Evolutionary conservation across 2,329 filamentous ascomycete genomes (phyloP), one percentile per base, ranked within the genome.

Genomic region (Tolypocladium tundrense): DNA sequence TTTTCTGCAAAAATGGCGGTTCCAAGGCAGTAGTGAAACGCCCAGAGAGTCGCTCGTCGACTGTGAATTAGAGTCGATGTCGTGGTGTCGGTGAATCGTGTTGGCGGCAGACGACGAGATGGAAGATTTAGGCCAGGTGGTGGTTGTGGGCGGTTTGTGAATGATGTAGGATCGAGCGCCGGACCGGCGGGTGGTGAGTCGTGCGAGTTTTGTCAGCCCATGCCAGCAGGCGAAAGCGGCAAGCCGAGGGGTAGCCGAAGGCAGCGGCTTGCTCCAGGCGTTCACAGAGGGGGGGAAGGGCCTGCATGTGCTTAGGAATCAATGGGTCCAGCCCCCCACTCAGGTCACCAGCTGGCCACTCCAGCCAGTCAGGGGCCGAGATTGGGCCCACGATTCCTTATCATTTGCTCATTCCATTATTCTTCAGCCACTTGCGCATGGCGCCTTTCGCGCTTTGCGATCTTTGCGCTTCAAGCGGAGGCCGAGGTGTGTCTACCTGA

Each of bases 121-220:
- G 53, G 53, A 54, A 21, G 53, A 31, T 54, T 42, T 39, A n/a
- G 37, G 53, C 42, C 35, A 24, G 51, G 52, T 55, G 55, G 55
- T 50, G 55, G 41, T 53, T 33, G 57, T 50, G 41, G 56, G 58
- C 53, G 41, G 58, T 19, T 56, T 52, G 55, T 52, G 43, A 39
- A 56, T 52, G 56, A 40, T 31, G 24, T 55, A 59, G 24, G 53
- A 54, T 59, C 19, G 48, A 27, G 42, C 41, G 42, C 55, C 53
- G 55, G 33, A 19, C 41, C 57, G 42, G 54, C 55, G 55, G 50
- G 35, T 45, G 42, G 52, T 59, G 59, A 33, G 60, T 57, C 52
- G 53, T 41, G 45, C 45, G 55, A 53, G 41, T 59, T 59, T 60
- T 60, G 59, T 53, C n/a, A 35, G 42, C 53, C 35, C 16, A 54